Conservation (phyloP, 2,329 filamentous ascomycete species). For the Ceratocystis harringtonii region DNA sequence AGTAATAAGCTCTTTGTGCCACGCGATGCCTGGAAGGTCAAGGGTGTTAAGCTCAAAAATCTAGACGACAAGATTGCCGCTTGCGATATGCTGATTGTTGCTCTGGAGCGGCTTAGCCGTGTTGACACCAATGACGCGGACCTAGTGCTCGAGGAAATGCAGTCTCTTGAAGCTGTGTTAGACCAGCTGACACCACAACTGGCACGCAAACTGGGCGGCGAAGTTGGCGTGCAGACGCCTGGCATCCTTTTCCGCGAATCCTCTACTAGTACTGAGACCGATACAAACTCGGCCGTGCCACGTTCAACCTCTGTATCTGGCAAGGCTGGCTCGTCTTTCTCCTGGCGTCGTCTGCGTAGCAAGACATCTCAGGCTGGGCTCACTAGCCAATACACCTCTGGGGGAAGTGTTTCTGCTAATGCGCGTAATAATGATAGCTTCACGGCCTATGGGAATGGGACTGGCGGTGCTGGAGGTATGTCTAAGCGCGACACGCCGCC, state of each 20-base stretch:
- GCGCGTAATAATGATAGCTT: neutral
- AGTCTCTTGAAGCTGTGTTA: constrained; percentile 67
- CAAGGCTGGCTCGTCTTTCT: constrained; percentile 52
- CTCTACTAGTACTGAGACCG: constrained; percentile 33
- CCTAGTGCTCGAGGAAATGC: constrained; percentile 86
- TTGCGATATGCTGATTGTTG: constrained; percentile 81
- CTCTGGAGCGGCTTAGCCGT: constrained; percentile 63
- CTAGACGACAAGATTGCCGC: constrained; percentile 88
- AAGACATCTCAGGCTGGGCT: constrained; percentile 66
- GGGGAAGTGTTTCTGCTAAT: constrained; percentile 19
- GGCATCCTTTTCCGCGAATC: constrained; percentile 63
- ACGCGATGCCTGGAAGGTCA: constrained; percentile 83
- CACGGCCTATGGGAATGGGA: constrained; percentile 19
- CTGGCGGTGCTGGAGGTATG: constrained; percentile 22
- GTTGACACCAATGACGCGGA: constrained; percentile 87
- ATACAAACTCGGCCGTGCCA: constrained; percentile 29
- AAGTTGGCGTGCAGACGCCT: constrained; percentile 71
- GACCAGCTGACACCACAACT: constrained; percentile 70
- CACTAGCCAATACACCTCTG: constrained; percentile 32
- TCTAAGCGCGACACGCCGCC: constrained; percentile 30
- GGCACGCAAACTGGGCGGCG: constrained; percentile 74
- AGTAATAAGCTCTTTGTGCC: constrained; percentile 87
- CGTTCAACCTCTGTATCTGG: constrained; percentile 48
- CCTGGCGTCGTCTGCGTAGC: constrained; percentile 76
- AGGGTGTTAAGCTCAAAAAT: constrained; percentile 80